These are phyloP conservation scores for Arachnopeziza araneosa DNA, from an alignment of 2,329 filamentous ascomycete species.

Conservation along the genomic window DNA sequence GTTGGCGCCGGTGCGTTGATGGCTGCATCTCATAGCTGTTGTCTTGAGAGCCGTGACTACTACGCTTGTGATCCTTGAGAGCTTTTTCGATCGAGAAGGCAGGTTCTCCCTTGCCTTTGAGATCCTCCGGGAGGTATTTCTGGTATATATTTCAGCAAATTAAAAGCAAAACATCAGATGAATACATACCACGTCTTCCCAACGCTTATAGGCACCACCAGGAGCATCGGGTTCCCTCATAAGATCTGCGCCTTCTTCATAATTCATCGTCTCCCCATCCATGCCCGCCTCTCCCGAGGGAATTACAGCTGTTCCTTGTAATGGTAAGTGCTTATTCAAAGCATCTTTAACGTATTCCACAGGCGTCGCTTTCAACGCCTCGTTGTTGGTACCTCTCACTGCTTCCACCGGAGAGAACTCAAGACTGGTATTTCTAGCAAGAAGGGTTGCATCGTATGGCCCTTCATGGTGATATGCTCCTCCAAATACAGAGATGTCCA, in stretches of 20 bases:
- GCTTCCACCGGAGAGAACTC: slow-evolving; percentile 69
- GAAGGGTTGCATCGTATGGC: slow-evolving; percentile 78
- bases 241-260: slow-evolving; percentile 81
- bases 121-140: slow-evolving; percentile 68
- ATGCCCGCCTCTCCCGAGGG: slow-evolving; percentile 66
- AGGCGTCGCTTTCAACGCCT: slow-evolving; percentile 77
- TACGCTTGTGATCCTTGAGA: slow-evolving; percentile 48
- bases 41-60: slow-evolving; percentile 23
- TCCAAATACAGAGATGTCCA: slow-evolving; percentile 60
- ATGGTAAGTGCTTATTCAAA: slow-evolving; percentile 65
- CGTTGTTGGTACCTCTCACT: slow-evolving; percentile 63
- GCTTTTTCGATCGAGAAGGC: slow-evolving; percentile 65
- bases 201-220: slow-evolving; percentile 75
- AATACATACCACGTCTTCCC: slow-evolving; percentile 57
- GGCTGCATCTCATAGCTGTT: slow-evolving; percentile 47
- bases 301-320: slow-evolving; percentile 74
- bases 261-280: slow-evolving; percentile 65
- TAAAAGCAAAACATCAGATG: neutral
- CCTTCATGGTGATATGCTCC: slow-evolving; percentile 81
- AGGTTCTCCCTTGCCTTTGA: slow-evolving; percentile 79
- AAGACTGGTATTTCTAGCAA: slow-evolving; percentile 63
- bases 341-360: slow-evolving; percentile 71
- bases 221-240: slow-evolving; percentile 65
- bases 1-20: slow-evolving; percentile 31
- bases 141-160: slow-evolving; percentile 25